Percentiles rank a stretch among this genome's conserved stretches.
Conservation (phyloP, 2,329 filamentous ascomycete genomes). For the Botrytis fragariae region DNA sequence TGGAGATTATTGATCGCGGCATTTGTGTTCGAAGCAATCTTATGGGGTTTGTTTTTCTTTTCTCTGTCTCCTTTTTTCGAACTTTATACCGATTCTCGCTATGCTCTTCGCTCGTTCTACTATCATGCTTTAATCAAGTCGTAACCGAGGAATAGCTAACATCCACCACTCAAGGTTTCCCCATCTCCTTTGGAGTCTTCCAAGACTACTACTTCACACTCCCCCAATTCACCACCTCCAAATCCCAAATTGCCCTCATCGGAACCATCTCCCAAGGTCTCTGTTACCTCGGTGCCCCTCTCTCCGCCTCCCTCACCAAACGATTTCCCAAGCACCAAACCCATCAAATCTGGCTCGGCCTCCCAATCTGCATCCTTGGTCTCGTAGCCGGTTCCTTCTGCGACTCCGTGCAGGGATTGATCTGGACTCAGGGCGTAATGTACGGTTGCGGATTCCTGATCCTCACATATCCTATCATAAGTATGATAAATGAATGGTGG, state of each 20-base stretch:
- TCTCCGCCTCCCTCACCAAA: slow-evolving; percentile 4
- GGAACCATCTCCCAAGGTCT: slow-evolving; percentile 9
- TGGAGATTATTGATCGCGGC: not conserved
- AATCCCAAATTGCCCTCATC: not conserved
- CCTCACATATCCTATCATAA: slow-evolving; percentile 54
- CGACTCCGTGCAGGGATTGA: slow-evolving; percentile 51
- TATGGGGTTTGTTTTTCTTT: not conserved
- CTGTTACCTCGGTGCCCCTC: not conserved
- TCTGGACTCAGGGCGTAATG: slow-evolving; percentile 59
- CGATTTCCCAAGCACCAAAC: slow-evolving; percentile 3
- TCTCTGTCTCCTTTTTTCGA: not conserved
- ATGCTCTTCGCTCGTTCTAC: not conserved
- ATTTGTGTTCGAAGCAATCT: not conserved
- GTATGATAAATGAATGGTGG: slow-evolving; percentile 64
- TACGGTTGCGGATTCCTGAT: slow-evolving; percentile 59
- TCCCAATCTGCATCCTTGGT: slow-evolving; percentile 41
- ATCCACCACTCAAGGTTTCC: not conserved
- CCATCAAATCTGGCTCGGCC: not conserved
- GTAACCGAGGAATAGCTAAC: not conserved
- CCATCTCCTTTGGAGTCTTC: slow-evolving; percentile 7
- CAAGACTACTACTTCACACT: slow-evolving; percentile 11
- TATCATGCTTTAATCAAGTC: not conserved
- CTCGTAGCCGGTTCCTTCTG: slow-evolving; percentile 51
- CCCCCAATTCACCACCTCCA: not conserved
- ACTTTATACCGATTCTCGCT: not conserved